phyloP scores from a whole-genome alignment of 208 protist species.

The Acanthamoeba healyi region DNA sequence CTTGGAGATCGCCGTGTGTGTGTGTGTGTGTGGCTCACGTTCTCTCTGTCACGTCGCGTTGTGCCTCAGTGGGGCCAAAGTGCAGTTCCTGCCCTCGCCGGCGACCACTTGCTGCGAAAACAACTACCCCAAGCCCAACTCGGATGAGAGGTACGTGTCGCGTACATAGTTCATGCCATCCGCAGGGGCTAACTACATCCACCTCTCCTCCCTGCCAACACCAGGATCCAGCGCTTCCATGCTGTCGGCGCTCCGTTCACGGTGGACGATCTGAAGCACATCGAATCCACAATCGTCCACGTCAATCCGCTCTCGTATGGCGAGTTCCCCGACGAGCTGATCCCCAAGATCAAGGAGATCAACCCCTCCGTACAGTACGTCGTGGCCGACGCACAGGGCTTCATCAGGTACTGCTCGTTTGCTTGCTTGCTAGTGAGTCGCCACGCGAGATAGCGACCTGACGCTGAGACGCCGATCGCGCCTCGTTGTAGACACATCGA shows the following conservation, averaged over 20 bases:
- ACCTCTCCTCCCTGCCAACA: not conserved
- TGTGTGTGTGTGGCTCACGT: too few relatives aligned
- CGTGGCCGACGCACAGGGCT: slow-evolving; percentile 43
- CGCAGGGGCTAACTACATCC: too few relatives aligned
- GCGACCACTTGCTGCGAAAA: slow-evolving; percentile 50
- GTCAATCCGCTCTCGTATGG: slow-evolving; percentile 48
- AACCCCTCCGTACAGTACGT: slow-evolving; percentile 27
- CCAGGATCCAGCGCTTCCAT: slow-evolving; percentile 45
- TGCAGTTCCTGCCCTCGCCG: slow-evolving; percentile 12
- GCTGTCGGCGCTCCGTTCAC: slow-evolving; percentile 51
- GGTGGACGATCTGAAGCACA: slow-evolving; percentile 14
- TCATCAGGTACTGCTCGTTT: slow-evolving; percentile 12
- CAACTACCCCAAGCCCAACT: slow-evolving; percentile 66
- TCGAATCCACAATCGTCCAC: slow-evolving; percentile 60
- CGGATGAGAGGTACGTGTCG: slow-evolving; percentile 7
- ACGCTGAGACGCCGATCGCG: too few relatives aligned
- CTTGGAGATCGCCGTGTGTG: too few relatives aligned
- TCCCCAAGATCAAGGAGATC: slow-evolving; percentile 52
- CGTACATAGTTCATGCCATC: too few relatives aligned
- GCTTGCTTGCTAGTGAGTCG: not conserved
- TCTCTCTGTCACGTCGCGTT: not conserved
- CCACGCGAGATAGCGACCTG: too few relatives aligned
- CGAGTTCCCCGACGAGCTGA: slow-evolving; percentile 68
- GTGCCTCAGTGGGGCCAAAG: slow-evolving; percentile 2
- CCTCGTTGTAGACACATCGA: slow-evolving; percentile 7